Evolutionary conservation across 2,329 filamentous ascomycete species (phyloP).

Genomic region (Xylaria sp.): DNA sequence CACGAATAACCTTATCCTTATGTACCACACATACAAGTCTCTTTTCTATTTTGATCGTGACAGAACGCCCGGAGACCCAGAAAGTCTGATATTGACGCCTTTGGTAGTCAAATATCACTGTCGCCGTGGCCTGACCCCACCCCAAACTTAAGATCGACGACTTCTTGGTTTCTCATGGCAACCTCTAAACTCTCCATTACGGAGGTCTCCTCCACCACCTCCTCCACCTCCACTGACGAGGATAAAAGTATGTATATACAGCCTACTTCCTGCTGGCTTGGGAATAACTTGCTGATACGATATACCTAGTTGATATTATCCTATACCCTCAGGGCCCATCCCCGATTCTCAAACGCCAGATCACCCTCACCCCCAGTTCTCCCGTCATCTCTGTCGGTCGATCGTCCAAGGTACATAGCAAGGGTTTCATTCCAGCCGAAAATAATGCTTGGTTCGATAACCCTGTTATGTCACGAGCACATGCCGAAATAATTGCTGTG

Average conservation of each 20-base stretch:
- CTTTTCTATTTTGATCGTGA: neutral
- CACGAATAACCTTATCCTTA: neutral
- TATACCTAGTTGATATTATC: constrained; percentile 35
- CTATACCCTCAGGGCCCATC: constrained; percentile 20
- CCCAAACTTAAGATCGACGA: neutral
- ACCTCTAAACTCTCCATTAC: constrained; percentile 12
- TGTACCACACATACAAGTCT: neutral
- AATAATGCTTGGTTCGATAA: constrained; percentile 76
- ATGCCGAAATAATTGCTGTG: constrained; percentile 66
- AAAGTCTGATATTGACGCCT: neutral
- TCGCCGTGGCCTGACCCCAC: neutral
- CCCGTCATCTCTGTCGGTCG: constrained; percentile 54
- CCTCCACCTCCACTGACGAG: constrained; percentile 12
- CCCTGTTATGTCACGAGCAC: constrained; percentile 76
- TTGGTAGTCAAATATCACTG: neutral
- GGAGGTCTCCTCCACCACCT: constrained; percentile 4
- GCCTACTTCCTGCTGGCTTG: constrained; percentile 8
- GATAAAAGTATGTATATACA: constrained; percentile 36
- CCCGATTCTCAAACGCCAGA: constrained; percentile 43
- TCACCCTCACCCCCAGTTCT: constrained; percentile 46
- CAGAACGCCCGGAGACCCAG: neutral
- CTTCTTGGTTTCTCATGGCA: constrained; percentile 31
- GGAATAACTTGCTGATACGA: constrained; percentile 34
- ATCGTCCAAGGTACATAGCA: constrained; percentile 58
- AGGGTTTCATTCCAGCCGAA: constrained; percentile 54